Evolutionary conservation across 192 early-diverging fungal genomes (phyloP).

Genomic region (Glomus cerebriforme): DNA sequence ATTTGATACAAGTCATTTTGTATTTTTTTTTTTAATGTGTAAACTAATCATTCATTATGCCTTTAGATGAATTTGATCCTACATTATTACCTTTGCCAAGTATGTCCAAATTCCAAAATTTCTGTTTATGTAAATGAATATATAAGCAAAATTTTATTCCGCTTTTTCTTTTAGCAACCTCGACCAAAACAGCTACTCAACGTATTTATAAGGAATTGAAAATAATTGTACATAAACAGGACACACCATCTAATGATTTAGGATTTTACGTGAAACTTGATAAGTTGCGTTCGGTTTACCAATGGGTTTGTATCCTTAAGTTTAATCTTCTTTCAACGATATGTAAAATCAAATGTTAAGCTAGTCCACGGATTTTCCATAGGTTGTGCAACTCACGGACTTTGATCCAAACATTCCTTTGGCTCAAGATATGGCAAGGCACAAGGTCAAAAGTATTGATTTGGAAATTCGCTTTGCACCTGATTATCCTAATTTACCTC

Average conservation of each 20-base stretch:
- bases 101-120: background rate
- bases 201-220: conserved; percentile 31
- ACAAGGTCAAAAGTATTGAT: conserved; percentile 33
- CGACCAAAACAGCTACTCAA: conserved; percentile 35
- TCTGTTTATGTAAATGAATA: background rate
- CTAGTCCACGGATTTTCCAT: background rate
- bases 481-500: conserved; percentile 37
- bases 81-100: background rate
- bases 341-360: background rate
- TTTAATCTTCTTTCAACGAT: background rate
- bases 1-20: background rate
- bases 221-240: conserved; percentile 29
- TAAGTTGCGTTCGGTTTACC: conserved; percentile 31
- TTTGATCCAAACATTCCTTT: conserved; percentile 35
- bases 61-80: background rate
- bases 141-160: background rate
- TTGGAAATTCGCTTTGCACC: conserved; percentile 39
- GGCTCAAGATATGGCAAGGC: conserved; percentile 35
- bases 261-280: conserved; percentile 33
- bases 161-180: background rate
- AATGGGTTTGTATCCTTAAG: conserved; percentile 27
- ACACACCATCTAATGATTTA: conserved; percentile 20
- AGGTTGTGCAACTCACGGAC: conserved; percentile 35
- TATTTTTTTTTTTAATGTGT: background rate
- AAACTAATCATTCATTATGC: background rate